A percentile compares a stretch with the other conserved stretches of the same genome.
Conservation (phyloP, 2,329 filamentous ascomycete species). For the Curvularia lunata region DNA sequence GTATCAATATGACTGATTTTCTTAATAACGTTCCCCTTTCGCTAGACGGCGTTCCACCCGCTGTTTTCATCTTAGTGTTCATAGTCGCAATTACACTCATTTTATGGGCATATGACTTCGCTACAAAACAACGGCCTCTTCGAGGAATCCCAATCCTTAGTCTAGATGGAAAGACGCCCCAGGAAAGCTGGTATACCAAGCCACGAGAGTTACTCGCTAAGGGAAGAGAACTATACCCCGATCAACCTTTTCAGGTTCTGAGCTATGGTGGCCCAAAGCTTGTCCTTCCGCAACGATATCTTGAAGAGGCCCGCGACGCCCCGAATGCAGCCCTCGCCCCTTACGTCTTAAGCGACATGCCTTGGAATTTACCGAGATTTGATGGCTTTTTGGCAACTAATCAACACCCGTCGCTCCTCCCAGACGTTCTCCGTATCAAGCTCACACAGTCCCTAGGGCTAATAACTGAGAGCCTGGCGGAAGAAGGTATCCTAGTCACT, state of each 20-base stretch:
- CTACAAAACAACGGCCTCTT: conserved; percentile 4
- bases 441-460: conserved; percentile 1
- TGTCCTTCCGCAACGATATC: not conserved
- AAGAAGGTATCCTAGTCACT: not conserved
- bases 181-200: not conserved
- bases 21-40: no score
- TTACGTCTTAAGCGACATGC: not conserved
- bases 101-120: not conserved
- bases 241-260: not conserved
- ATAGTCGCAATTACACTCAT: not conserved
- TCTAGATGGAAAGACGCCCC: not conserved
- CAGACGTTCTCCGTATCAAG: not conserved
- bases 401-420: not conserved
- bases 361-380: not conserved
- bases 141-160: not conserved
- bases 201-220: not conserved
- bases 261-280: not conserved
- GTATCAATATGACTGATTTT: no score
- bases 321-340: not conserved
- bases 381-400: not conserved
- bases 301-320: not conserved
- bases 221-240: conserved; percentile 1
- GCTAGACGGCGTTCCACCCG: no score
- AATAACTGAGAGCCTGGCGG: not conserved
- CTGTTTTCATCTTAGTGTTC: no score